phyloP scores from a whole-genome alignment of 768 basidiomycete genomes.

The Guyanaporus albipodus region DNA sequence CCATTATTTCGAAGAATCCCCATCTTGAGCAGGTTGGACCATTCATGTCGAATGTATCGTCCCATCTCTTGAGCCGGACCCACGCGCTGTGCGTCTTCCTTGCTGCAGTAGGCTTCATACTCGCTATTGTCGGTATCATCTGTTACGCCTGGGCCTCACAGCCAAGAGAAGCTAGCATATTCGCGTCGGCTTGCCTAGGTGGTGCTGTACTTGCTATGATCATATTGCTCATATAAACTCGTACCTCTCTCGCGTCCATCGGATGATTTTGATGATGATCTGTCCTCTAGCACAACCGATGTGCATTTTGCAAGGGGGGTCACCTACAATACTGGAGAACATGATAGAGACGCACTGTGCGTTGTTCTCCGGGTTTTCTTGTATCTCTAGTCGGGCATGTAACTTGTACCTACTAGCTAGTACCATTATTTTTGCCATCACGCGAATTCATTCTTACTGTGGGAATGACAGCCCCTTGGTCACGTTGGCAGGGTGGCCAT shows the following conservation, averaged over 20 bases:
- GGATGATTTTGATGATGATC: too few species aligned
- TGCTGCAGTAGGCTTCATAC: conserved; percentile 45
- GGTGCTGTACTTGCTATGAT: conserved; percentile 28
- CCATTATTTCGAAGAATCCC: conserved; percentile 43
- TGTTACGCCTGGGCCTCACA: conserved; percentile 50
- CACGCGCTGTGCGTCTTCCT: conserved; percentile 48
- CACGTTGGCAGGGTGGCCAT: too few species aligned
- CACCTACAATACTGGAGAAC: too few species aligned
- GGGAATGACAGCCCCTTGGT: too few species aligned
- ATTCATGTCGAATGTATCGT: conserved; percentile 37
- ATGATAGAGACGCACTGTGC: too few species aligned
- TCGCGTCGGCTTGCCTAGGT: conserved; percentile 38
- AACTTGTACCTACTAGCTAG: too few species aligned
- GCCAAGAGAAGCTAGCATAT: conserved; percentile 42
- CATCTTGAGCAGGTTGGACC: conserved; percentile 51
- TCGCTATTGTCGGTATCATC: conserved; percentile 48
- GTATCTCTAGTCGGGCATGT: too few species aligned
- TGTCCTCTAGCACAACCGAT: too few species aligned
- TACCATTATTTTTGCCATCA: too few species aligned
- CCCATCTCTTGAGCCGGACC: conserved; percentile 45
- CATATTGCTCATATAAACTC: conserved; percentile 8
- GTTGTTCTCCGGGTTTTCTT: too few species aligned
- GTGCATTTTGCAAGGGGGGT: too few species aligned
- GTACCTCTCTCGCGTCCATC: not conserved
- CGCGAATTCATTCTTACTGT: too few species aligned